phyloP scores from a whole-genome alignment of 2,329 filamentous ascomycete genomes.

The Exophiala mesophila region DNA sequence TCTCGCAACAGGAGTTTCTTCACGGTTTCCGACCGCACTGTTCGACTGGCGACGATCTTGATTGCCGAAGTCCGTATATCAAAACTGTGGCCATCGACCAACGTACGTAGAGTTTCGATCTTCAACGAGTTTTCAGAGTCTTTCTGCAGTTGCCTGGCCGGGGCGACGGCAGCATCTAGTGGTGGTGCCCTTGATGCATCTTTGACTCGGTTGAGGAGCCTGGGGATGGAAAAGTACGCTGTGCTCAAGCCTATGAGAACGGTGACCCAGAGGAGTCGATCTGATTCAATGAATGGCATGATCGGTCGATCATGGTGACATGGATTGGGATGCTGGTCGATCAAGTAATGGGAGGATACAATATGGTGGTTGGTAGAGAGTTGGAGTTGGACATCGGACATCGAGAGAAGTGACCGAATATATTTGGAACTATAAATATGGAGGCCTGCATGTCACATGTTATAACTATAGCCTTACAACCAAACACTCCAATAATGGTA shows the following conservation, averaged over 20 bases:
- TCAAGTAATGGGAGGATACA: no score
- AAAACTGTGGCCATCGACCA: slow-evolving; percentile 66
- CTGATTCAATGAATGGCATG: slow-evolving; percentile 17
- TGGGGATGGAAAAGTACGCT: slow-evolving; percentile 10
- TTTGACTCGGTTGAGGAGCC: slow-evolving; percentile 15
- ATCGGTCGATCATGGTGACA: no score
- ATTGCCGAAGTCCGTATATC: slow-evolving; percentile 62
- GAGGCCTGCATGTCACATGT: no score
- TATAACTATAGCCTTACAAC: no score
- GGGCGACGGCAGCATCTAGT: slow-evolving; percentile 11
- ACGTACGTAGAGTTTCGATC: slow-evolving; percentile 59
- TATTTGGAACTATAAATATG: no score
- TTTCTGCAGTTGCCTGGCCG: slow-evolving; percentile 18
- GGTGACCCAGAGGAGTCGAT: slow-evolving; percentile 12
- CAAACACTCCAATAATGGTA: no score
- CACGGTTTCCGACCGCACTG: slow-evolving; percentile 35
- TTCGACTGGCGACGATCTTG: slow-evolving; percentile 44
- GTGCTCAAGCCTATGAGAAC: slow-evolving; percentile 14
- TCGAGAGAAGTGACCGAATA: no score
- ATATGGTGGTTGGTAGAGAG: no score
- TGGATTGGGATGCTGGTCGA: no score
- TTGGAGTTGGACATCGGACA: no score
- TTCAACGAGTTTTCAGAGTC: slow-evolving; percentile 21
- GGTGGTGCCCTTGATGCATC: slow-evolving; percentile 15
- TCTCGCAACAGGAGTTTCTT: slow-evolving; percentile 40